Evolutionary conservation across 495 filamentous ascomycete genomes (phyloP), one percentile per base, ranked within the genome.

Genomic region (Sabuloglossum arenarium): DNA sequence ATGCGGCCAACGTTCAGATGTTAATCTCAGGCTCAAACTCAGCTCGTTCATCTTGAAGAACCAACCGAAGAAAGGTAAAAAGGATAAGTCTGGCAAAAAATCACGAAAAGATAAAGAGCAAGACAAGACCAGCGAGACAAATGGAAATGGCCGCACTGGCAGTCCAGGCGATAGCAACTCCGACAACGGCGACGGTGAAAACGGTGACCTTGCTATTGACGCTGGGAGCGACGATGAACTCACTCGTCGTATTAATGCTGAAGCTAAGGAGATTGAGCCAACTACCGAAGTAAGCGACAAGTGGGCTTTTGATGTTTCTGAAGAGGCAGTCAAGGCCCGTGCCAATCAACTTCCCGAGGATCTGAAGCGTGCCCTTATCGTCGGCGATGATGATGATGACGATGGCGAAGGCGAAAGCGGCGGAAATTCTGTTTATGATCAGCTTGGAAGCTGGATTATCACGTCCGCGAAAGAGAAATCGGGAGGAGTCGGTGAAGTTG

Each of bases 31-130:
- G 65, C 81, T 93, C 64, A 98, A 97, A 74, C 83, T 98, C 59
- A 90, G 85, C 75, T 86, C 85, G 56, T 98, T 95, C 77, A 96
- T 98, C 65, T 74, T 96, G 65, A 95, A 95, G 73, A 94, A 91
- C 70, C 79, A 83, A 64, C 83, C 88, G 59, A 94, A 91, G 74
- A 84, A 84, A 67, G 88, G 91, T 68, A 94, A 94, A 73, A 93
- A 95, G 74, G 89, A 96, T 73, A 86, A 91, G 67, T 76, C 85
- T 60, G 82, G 83, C 69, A 87, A 88, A 69, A 93, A 90, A 65
- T 80, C 81, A 60, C 82, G 82, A 63, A 77, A 79, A 55, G 79
- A 79, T 59, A 86, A 81, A 67, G 71, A 69, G 56, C 85, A 82
- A 67, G 79, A 88, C 68, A 71, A 69, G 58, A 66, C 72, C 47